Base-by-base conservation (phyloP, 371 early-diverging fungal species). In the Circinella minor region DNA sequence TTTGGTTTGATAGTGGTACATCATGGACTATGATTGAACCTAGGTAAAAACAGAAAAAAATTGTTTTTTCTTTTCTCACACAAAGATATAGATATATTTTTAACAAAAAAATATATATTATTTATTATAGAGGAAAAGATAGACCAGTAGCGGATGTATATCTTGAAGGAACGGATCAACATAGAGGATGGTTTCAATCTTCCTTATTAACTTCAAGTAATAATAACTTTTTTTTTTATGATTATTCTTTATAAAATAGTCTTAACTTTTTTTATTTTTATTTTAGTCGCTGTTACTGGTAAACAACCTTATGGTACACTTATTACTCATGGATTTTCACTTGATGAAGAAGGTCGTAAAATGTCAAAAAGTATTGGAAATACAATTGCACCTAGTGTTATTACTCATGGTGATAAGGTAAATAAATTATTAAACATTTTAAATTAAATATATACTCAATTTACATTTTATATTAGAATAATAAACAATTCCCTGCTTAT, bases 171-270 rank as follows among this genome's bases (percentile, higher is more conserved):
- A 90, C 93, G 66, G 98, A 98, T 77, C 99, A 98, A 77, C 96
- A 97, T 75, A 86, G 99, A 62, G 99, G 98, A 15, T 98, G 99
- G 99, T 98, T 98, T 81, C 97, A 98, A 74, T 96, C 97, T 4
- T 94, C 97, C 0, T 85, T 97, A 59, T 83, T 97, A 54, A 94
- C 96, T 13, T 92, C 94, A 10, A 81, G 83, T 84, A 75, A 27
- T 27, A 83, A 70, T 68, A 9, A 7, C 13, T 7, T 7, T 15
- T 3, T 8, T 20, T 57, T 57, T 4, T 27, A 14, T 4, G 10
- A 10, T 55, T 66, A 0, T 57, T 7, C 8, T 59, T 66, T 43
- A 0, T 11, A 3, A 1, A 3, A 9, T 6, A 3, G 43, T 43
- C 43, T 1, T 11, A 43, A 43, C 27, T 57, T n/a, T 57, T 20